A percentile compares a stretch with the other conserved stretches of the same genome.
Evolutionary conservation across 2,329 filamentous ascomycete species (phyloP).

Genomic region (Cadophora gregata): DNA sequence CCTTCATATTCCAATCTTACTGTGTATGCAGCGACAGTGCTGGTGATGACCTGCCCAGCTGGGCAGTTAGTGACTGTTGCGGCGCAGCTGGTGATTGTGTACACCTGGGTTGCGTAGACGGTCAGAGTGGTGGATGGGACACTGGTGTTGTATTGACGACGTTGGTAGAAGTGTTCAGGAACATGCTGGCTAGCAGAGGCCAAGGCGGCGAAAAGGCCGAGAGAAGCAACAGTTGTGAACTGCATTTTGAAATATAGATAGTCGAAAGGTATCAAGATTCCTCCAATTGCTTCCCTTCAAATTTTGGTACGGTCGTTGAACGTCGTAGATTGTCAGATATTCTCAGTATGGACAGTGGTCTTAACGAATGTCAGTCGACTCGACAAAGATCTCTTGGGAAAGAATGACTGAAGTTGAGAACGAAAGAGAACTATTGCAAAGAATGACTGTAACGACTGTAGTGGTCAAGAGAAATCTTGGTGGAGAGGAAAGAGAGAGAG

Average conservation of each 20-base stretch:
- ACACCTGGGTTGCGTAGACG: conserved; percentile 45
- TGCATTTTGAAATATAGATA: conserved; percentile 40
- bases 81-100: conserved; percentile 49
- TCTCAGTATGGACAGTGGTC: conserved; percentile 31
- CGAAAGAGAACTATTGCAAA: conserved; percentile 38
- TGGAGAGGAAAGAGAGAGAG: conserved; percentile 32
- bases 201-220: conserved; percentile 45
- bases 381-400: conserved; percentile 38
- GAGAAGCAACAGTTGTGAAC: conserved; percentile 38
- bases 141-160: conserved; percentile 37
- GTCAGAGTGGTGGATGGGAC: conserved; percentile 48
- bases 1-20: conserved; percentile 29
- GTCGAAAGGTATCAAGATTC: conserved; percentile 19
- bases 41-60: conserved; percentile 46
- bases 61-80: conserved; percentile 51
- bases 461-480: conserved; percentile 41
- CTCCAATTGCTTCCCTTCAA: conserved; percentile 27
- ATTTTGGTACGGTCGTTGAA: conserved; percentile 39
- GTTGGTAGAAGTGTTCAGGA: conserved; percentile 41
- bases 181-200: conserved; percentile 38
- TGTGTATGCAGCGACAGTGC: conserved; percentile 51
- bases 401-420: conserved; percentile 43
- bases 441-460: conserved; percentile 44
- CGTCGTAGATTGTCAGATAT: conserved; percentile 11
- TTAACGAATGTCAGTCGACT: conserved; percentile 45